Evolutionary conservation across 169 alveolate genomes (phyloP).

Genomic region (Plasmodium coatneyi): DNA sequence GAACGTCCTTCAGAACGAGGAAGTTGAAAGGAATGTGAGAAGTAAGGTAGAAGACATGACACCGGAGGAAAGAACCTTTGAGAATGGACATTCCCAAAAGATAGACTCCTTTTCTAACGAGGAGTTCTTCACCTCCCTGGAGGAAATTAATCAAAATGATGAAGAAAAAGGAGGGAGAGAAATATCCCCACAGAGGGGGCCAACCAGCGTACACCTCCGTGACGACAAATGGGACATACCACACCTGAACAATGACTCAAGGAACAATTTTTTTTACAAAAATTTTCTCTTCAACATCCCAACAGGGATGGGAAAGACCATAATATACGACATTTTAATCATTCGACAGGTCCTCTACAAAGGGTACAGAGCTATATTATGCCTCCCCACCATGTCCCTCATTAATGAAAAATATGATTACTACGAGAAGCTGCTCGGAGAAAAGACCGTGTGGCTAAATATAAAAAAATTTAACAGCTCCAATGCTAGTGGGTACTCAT

Average conservation of each 20-base stretch:
- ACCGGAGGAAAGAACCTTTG: background rate
- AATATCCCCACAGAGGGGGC: background rate
- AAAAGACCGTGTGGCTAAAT: conserved; percentile 55
- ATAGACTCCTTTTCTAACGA: background rate
- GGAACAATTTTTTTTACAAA: conserved; percentile 1
- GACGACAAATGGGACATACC: background rate
- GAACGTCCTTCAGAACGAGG: conserved; percentile 24
- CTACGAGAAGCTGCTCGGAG: conserved; percentile 60
- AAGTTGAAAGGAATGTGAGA: conserved; percentile 1
- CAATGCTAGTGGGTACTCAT: conserved; percentile 49
- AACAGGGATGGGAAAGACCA: conserved; percentile 72
- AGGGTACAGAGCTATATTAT: conserved; percentile 44
- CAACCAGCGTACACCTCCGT: background rate
- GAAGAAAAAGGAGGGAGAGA: background rate
- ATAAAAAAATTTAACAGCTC: conserved; percentile 54
- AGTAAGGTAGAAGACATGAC: background rate
- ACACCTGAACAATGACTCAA: background rate
- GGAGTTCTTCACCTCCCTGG: conserved; percentile 18
- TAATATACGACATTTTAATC: conserved; percentile 54
- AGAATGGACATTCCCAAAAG: background rate
- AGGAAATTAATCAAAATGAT: background rate
- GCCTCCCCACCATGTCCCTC: conserved; percentile 38
- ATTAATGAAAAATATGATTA: conserved; percentile 67
- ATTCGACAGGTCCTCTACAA: conserved; percentile 37
- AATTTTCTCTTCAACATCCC: conserved; percentile 53